Percentiles rank a stretch among this genome's conserved stretches.
These are phyloP conservation scores for Brassica cretica DNA, from an alignment of 345 rosid genomes.

Conservation along the genomic window DNA sequence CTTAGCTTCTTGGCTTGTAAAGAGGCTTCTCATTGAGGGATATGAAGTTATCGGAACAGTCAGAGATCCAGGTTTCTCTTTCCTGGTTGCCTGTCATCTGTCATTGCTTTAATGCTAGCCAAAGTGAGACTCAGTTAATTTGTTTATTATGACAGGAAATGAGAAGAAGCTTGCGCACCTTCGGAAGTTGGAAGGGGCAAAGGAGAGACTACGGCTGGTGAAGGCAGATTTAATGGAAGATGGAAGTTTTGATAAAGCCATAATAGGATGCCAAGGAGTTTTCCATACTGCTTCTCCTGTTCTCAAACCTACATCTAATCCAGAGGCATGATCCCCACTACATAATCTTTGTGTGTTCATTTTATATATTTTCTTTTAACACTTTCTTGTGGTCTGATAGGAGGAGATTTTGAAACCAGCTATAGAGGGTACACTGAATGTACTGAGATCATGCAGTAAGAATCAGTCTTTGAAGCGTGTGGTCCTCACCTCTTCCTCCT, in stretches of 20 bases:
- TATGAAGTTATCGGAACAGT: slow-evolving; percentile 85
- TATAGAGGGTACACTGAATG: slow-evolving; percentile 76
- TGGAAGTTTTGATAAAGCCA: slow-evolving; percentile 79
- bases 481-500: slow-evolving; percentile 85
- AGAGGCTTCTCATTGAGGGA: slow-evolving; percentile 72
- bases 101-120: slow-evolving; percentile 6
- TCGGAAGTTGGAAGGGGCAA: slow-evolving; percentile 79
- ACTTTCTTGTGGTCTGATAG: slow-evolving; percentile 39
- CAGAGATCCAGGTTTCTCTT: slow-evolving; percentile 63
- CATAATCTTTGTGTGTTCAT: too few species aligned
- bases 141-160: slow-evolving; percentile 46
- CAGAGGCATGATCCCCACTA: slow-evolving; percentile 55
- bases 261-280: slow-evolving; percentile 78
- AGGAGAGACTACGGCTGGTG: slow-evolving; percentile 73
- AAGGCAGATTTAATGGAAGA: slow-evolving; percentile 73
- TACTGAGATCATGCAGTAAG: slow-evolving; percentile 74
- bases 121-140: not conserved
- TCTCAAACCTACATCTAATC: slow-evolving; percentile 64
- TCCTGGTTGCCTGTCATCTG: not conserved
- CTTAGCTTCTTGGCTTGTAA: slow-evolving; percentile 88
- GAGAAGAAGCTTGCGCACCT: slow-evolving; percentile 71
- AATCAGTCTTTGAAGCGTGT: slow-evolving; percentile 65
- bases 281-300: slow-evolving; percentile 98
- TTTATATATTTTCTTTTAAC: not conserved
- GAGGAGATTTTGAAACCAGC: slow-evolving; percentile 82